These are phyloP conservation scores for Leccinum ochraceum DNA, from an alignment of 768 basidiomycete genomes.

Conservation along the genomic window DNA sequence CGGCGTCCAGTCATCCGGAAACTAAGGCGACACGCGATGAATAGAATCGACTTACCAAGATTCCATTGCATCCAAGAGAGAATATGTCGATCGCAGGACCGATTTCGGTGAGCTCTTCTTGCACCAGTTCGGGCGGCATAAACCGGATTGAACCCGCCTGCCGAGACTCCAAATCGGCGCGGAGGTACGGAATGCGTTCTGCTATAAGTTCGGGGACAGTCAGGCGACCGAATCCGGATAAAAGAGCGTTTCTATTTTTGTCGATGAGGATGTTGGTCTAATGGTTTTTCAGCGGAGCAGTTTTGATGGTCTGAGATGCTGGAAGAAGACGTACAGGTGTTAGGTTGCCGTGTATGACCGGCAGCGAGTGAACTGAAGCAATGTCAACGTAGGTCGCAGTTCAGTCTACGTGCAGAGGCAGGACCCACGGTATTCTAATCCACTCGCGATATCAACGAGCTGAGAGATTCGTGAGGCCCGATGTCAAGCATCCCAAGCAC, in stretches of 20 bases:
- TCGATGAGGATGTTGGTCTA: constrained; percentile 21
- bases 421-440: constrained; percentile 16
- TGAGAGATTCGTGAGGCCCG: neutral
- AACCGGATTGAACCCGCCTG: constrained; percentile 15
- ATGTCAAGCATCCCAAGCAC: neutral
- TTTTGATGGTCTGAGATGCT: neutral
- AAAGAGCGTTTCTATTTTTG: constrained; percentile 3
- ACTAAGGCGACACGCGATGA: neutral
- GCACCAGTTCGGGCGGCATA: constrained; percentile 15
- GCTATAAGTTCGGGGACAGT: constrained; percentile 16
- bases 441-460: constrained; percentile 20
- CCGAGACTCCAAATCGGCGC: constrained; percentile 11
- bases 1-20: neutral
- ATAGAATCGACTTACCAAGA: constrained; percentile 4
- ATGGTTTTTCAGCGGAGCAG: neutral
- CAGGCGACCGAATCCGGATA: constrained; percentile 16
- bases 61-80: constrained; percentile 16
- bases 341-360: constrained; percentile 17
- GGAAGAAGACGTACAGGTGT: constrained; percentile 12
- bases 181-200: constrained; percentile 13
- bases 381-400: neutral
- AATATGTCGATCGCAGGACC: constrained; percentile 9
- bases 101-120: neutral
- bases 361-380: constrained; percentile 14
- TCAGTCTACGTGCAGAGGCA: neutral